phyloP scores from a whole-genome alignment of 768 basidiomycete species.

The Tylopilus balloui region DNA sequence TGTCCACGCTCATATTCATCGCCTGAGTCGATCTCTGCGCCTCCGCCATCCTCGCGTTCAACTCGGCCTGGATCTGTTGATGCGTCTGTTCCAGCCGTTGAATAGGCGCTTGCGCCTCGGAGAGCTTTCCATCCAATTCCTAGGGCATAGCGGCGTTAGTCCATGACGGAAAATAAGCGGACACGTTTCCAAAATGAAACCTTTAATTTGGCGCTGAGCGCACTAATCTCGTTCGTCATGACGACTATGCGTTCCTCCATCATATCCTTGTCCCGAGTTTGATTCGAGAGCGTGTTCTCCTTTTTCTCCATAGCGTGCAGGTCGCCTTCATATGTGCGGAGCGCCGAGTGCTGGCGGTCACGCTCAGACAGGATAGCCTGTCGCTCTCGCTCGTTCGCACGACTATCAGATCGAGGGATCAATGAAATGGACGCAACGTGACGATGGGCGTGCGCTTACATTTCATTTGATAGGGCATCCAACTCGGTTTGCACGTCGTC shows the following conservation, averaged over 20 bases:
- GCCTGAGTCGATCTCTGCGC: constrained; percentile 59
- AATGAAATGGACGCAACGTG: background rate
- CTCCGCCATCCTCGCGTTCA: constrained; percentile 44
- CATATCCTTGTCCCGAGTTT: constrained; percentile 54
- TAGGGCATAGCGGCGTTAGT: constrained; percentile 26
- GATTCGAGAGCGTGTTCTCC: constrained; percentile 51
- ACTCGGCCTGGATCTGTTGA: constrained; percentile 44
- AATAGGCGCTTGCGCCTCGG: constrained; percentile 61
- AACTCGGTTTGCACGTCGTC: constrained; percentile 84
- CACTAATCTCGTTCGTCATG: constrained; percentile 54
- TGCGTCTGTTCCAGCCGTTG: constrained; percentile 56
- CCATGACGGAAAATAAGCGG: background rate
- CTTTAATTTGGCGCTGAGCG: constrained; percentile 46
- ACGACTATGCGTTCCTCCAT: constrained; percentile 53
- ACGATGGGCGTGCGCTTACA: constrained; percentile 48
- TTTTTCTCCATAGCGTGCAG: constrained; percentile 60
- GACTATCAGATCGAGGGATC: constrained; percentile 43
- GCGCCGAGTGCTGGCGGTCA: constrained; percentile 51
- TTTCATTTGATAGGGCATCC: constrained; percentile 51
- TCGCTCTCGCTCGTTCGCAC: constrained; percentile 60
- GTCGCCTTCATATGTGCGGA: constrained; percentile 55
- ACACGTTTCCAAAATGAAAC: constrained; percentile 29
- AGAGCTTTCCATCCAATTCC: constrained; percentile 61
- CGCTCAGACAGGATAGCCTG: constrained; percentile 53
- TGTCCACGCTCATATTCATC: constrained; percentile 61